phyloP scores from a whole-genome alignment of 129 eudicot species.

The Deinandra increscens region DNA sequence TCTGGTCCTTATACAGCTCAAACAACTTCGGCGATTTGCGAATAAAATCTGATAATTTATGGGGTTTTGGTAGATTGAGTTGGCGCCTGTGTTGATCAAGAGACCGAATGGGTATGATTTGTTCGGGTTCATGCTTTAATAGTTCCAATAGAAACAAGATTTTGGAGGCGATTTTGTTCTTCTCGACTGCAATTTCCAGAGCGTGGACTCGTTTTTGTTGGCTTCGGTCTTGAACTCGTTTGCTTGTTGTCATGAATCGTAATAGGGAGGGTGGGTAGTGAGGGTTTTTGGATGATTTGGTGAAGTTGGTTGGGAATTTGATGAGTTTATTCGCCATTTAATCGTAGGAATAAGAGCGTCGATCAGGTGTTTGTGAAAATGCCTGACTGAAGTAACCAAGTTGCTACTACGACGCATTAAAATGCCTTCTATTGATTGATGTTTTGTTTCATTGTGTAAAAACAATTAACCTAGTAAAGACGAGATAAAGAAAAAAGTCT shows the following conservation, averaged over 20 bases:
- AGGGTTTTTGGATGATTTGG: slow-evolving; percentile 13
- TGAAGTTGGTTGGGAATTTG: slow-evolving; percentile 26
- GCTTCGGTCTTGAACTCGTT: slow-evolving; percentile 90
- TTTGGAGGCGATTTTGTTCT: slow-evolving; percentile 71
- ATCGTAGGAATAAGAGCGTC: background rate
- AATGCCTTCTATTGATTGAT: background rate
- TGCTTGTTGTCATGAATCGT: slow-evolving; percentile 73
- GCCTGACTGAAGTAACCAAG: background rate
- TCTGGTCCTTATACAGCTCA: slow-evolving; percentile 69
- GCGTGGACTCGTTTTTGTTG: slow-evolving; percentile 71
- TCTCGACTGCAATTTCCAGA: slow-evolving; percentile 74
- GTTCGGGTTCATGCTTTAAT: slow-evolving; percentile 64
- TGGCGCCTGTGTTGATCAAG: slow-evolving; percentile 69
- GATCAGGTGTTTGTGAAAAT: slow-evolving; percentile 21
- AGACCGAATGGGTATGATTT: slow-evolving; percentile 53
- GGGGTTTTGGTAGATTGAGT: slow-evolving; percentile 83
- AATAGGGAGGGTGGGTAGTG: background rate
- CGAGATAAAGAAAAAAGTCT: no score
- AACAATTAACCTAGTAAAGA: no score
- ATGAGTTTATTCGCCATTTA: slow-evolving; percentile 32
- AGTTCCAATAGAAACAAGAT: slow-evolving; percentile 57
- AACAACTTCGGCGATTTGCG: slow-evolving; percentile 77
- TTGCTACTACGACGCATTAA: background rate
- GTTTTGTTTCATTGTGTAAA: no score
- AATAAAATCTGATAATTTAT: slow-evolving; percentile 69